Evolutionary conservation across 2,329 filamentous ascomycete species (phyloP).

Genomic region (Coniosporium tulheliwenetii): DNA sequence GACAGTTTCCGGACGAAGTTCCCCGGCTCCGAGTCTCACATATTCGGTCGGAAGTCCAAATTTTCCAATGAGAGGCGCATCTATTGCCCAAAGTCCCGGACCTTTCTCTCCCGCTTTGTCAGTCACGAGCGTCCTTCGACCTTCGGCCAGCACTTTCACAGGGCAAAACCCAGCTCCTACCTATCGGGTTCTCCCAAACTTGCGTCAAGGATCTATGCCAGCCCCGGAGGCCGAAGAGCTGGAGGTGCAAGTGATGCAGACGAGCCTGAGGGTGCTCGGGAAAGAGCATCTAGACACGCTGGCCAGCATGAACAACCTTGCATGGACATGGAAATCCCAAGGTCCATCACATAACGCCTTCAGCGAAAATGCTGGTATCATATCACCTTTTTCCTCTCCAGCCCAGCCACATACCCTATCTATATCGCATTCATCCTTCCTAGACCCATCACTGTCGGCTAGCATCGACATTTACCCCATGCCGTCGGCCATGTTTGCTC

Average conservation of each 20-base stretch:
- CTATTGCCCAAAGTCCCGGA: constrained; percentile 3
- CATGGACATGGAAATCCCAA: constrained; percentile 3
- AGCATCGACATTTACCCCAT: background rate
- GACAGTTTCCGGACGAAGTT: background rate
- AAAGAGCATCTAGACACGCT: constrained; percentile 4
- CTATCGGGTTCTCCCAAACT: constrained; percentile 4
- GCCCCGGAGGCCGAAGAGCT: constrained; percentile 1
- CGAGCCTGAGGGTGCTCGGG: constrained; percentile 1
- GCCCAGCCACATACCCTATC: background rate
- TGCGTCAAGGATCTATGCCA: background rate
- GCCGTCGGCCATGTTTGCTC: constrained; percentile 5
- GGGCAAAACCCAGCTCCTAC: constrained; percentile 7
- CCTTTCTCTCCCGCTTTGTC: constrained; percentile 7
- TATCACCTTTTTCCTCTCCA: too few relatives aligned
- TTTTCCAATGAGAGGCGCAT: constrained; percentile 1
- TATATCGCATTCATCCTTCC: background rate
- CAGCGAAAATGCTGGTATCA: too few relatives aligned
- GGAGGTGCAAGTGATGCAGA: background rate
- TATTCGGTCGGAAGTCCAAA: constrained; percentile 4
- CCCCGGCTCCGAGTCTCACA: constrained; percentile 3
- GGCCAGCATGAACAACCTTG: constrained; percentile 5
- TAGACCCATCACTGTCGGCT: background rate
- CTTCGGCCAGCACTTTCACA: constrained; percentile 6
- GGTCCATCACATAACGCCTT: too few relatives aligned
- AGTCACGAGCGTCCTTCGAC: constrained; percentile 8